Evolutionary conservation across 1,284 basidiomycete genomes (phyloP), one percentile per base, ranked within the genome.

Genomic region (Moesziomyces sp.): DNA sequence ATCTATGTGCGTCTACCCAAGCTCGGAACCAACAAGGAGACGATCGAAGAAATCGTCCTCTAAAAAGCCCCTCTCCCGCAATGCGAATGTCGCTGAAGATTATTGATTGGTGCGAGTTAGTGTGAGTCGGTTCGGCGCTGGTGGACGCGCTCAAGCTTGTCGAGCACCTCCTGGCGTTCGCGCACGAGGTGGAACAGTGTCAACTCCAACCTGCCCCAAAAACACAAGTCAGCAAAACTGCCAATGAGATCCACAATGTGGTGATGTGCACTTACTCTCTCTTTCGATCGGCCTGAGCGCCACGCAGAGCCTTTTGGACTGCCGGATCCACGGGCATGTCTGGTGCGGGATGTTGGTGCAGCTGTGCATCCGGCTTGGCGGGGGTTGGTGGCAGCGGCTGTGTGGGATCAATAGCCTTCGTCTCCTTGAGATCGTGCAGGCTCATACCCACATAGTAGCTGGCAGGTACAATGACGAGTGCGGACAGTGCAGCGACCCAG

Each of bases 21-120:
- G 84, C 86, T 94, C 79, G 92, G 92, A 42, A 93, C 91, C 18
- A 93, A 92, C 83, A 83, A 92, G 70, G 92, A 93, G 85, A 91
- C 65, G 2, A 78, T 78, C 40, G 73, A 75, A 24, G 76, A 78
- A 26, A 75, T 78, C 40, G 76, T 74, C 5, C 47, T 77, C 43
- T 64, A 38, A 40, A 7, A n/a, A 13, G 18, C 13, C 4, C 9
- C 3, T 18, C 21, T 19, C 21, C 18, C 18, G 21, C 43, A 19
- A 44, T 44, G 43, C 35, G 8, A 44, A 23, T 18, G 21, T n/a
- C 14, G 43, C n/a, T 19, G 5, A 19, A 9, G 30, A 19, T 28
- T 13, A 18, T 18, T 23, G 21, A 19, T 46, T 3, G 13, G 23
- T 13, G 43, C 24, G 34, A 21, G 18, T 5, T 10, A 19, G 40